These are phyloP conservation scores for Beauveria rudraprayagi DNA, from an alignment of 2,329 filamentous ascomycete genomes.

Conservation along the genomic window DNA sequence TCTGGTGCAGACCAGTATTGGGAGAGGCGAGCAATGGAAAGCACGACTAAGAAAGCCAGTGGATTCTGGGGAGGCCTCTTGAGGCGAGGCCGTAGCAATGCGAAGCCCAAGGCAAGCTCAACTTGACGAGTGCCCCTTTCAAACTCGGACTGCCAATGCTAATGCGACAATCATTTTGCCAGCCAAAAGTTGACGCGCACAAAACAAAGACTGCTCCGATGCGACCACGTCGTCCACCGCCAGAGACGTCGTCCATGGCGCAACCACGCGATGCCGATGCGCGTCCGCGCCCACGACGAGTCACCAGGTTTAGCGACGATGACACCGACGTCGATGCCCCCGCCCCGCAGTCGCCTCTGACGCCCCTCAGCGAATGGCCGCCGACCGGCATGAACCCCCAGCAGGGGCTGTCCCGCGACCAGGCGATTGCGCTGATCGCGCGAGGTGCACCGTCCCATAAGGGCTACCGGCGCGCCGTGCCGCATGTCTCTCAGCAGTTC, in stretches of 20 bases:
- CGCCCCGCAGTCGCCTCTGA: background rate
- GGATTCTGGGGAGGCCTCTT: conserved; percentile 42
- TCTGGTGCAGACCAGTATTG: background rate
- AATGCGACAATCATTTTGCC: background rate
- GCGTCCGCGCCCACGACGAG: background rate
- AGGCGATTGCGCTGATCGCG: conserved; percentile 51
- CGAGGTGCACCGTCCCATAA: conserved; percentile 49
- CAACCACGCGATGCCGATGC: background rate
- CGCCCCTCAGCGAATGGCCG: conserved; percentile 47
- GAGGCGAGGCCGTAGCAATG: conserved; percentile 37
- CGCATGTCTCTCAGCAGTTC: conserved; percentile 47
- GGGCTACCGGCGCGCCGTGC: conserved; percentile 45
- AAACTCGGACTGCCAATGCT: background rate
- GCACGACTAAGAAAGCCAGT: conserved; percentile 31
- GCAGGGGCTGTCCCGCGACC: conserved; percentile 43
- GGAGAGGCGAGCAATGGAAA: conserved; percentile 18
- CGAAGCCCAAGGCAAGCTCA: conserved; percentile 15
- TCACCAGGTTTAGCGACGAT: conserved; percentile 2
- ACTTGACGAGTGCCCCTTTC: background rate
- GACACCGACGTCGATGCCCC: background rate
- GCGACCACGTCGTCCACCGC: background rate
- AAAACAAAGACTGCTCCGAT: background rate
- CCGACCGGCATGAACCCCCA: conserved; percentile 40
- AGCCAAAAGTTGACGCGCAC: background rate
- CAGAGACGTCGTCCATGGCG: conserved; percentile 6